Base-by-base conservation (phyloP, 495 filamentous ascomycete genomes). In the Terfezia boudieri region DNA sequence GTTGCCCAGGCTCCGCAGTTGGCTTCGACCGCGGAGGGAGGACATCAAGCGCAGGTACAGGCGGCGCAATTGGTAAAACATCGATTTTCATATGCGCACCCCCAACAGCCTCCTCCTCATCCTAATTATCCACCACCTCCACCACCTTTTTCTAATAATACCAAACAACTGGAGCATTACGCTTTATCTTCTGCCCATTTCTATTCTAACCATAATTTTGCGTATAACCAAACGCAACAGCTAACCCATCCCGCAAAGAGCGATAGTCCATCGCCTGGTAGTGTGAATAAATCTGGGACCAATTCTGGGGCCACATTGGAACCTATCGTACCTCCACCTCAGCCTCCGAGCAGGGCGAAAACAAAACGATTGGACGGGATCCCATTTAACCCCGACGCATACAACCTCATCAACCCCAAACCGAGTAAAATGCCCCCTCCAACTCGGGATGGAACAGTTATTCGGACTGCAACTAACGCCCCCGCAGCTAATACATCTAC, bases 331-430 rank as follows among this genome's bases (percentile, higher is more conserved):
- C 12, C 17, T 8, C 41, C 41, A 14, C 41, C 12, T 4, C 41
- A 46, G 17, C 41, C 41, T 8, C 41, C 41, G 41, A 14, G 14
- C 41, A 46, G 41, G 6, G 41, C 41, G 17, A 32, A 32, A 32
- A 46, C 41, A 20, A 46, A 46, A 14, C 1, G 41, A 14, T 56
- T 65, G 22, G 56, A 57, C 22, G 78, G 75, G 9, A 70, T 83
- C 17, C 88, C 90, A 0, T 96, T 93, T 61, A 84, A 82, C 16
- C 90, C 92, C 0, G 90, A 96, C 63, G 85, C 83, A 14, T 96
- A 85, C 64, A 77, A 86, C 53, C 71, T 74, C 1, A 72, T 85
- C 62, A 88, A 89, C 59, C 83, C 84, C 68, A 72, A 74, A 49
- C 67, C 67, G 1, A 68, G 67, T 17, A 73, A 71, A 20, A 78